Conservation (phyloP, 805 yeast genomes). For the Starmerella vitae region DNA sequence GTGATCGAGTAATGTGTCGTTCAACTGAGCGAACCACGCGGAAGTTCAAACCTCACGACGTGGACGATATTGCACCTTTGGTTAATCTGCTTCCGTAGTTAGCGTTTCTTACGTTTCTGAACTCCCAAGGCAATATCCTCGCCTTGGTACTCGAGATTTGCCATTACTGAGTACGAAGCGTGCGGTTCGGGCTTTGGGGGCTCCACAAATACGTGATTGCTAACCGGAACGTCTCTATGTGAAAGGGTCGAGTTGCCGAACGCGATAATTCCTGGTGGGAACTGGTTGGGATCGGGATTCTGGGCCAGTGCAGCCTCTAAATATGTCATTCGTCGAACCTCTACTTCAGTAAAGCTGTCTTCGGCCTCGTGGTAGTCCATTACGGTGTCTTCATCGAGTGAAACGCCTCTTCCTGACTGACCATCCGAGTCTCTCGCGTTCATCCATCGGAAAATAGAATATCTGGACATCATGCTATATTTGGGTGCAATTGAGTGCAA, state of each 20-base stretch:
- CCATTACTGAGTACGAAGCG: neutral
- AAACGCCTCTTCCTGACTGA: slow-evolving; percentile 6
- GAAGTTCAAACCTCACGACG: slow-evolving; percentile 70
- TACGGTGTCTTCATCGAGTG: slow-evolving; percentile 8
- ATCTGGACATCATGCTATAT: too few species aligned
- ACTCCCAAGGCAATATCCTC: too few species aligned
- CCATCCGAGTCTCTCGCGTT: slow-evolving; percentile 5
- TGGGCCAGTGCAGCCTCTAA: slow-evolving; percentile 34
- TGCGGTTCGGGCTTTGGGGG: too few species aligned
- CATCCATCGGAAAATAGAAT: slow-evolving; percentile 5
- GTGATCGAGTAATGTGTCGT: slow-evolving; percentile 64
- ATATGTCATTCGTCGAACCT: slow-evolving; percentile 37
- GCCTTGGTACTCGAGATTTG: neutral
- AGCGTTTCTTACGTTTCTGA: neutral
- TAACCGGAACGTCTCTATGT: too few species aligned
- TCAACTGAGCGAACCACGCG: slow-evolving; percentile 69
- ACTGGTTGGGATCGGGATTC: too few species aligned
- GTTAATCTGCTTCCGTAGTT: too few species aligned
- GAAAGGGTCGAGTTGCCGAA: too few species aligned
- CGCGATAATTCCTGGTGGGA: too few species aligned
- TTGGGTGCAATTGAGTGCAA: too few species aligned
- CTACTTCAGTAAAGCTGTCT: slow-evolving; percentile 36
- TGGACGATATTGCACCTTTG: slow-evolving; percentile 38
- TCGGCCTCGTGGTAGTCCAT: slow-evolving; percentile 19
- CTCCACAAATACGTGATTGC: too few species aligned